A percentile compares a stretch with the other conserved stretches of the same genome.
These are phyloP conservation scores for thale cress (Arabidopsis thaliana) DNA, from an alignment of 345 rosid species.

Conservation along the genomic window TAIR10.1 NC_003076.8:16277001-16277500, in stretches of 20 bases:
- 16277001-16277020: no score
- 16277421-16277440: constrained; percentile 85
- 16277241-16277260: not conserved
- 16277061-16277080: constrained; percentile 11
- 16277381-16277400: constrained; percentile 78
- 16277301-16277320: constrained; percentile 40
- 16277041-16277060: constrained; percentile 15
- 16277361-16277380: constrained; percentile 69
- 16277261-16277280: constrained; percentile 30
- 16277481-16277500: not conserved
- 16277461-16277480: constrained; percentile 35
- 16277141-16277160: constrained; percentile 26
- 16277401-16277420: constrained; percentile 74
- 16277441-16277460: constrained; percentile 17
- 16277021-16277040: constrained; percentile 34
- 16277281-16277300: constrained; percentile 41
- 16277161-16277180: constrained; percentile 38
- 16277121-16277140: not conserved
- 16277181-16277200: not conserved
- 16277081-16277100: constrained; percentile 26
- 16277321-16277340: not conserved
- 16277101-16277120: constrained; percentile 21
- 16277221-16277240: constrained; percentile 29
- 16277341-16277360: constrained; percentile 83
- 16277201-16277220: not conserved